A percentile compares a stretch with the other conserved stretches of the same genome.
These are phyloP conservation scores for Osmanthus fragrans DNA, from an alignment of 257 asterid species.

Conservation along the genomic window DNA sequence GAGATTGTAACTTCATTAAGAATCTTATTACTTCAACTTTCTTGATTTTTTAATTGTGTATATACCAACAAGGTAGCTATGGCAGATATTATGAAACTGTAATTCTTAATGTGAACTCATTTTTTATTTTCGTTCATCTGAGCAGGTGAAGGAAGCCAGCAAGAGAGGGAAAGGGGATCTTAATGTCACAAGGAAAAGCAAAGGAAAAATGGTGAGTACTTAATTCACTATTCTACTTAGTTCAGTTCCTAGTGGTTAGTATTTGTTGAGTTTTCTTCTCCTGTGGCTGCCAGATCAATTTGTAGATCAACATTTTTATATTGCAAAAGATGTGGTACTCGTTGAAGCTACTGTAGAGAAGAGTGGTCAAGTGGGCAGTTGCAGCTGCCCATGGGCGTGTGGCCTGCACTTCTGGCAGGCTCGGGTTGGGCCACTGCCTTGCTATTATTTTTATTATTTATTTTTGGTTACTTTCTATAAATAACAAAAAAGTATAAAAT, in stretches of 20 bases:
- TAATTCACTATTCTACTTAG: neutral
- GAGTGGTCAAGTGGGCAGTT: too few relatives aligned
- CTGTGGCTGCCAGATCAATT: too few relatives aligned
- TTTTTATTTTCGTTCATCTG: constrained; percentile 23
- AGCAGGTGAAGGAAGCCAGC: constrained; percentile 75
- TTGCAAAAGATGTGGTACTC: neutral
- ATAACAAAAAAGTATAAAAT: too few relatives aligned
- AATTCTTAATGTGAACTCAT: neutral
- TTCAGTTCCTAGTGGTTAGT: too few relatives aligned
- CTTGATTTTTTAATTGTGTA: neutral
- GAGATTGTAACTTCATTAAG: neutral
- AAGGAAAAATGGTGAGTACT: constrained; percentile 69
- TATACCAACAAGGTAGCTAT: neutral
- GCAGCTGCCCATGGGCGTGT: too few relatives aligned
- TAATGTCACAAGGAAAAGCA: constrained; percentile 51
- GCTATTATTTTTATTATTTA: too few relatives aligned
- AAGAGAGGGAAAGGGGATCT: constrained; percentile 78
- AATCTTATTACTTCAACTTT: neutral
- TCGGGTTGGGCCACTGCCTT: too few relatives aligned
- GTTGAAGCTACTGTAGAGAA: too few relatives aligned
- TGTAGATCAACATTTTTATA: neutral
- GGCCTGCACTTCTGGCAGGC: too few relatives aligned
- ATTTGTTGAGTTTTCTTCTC: neutral
- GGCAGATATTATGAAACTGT: too few relatives aligned
- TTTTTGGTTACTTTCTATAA: too few relatives aligned